Evolutionary conservation across 768 basidiomycete species (phyloP), one percentile per base, ranked within the genome.

Genomic region (Kwoniella botswanensis): DNA sequence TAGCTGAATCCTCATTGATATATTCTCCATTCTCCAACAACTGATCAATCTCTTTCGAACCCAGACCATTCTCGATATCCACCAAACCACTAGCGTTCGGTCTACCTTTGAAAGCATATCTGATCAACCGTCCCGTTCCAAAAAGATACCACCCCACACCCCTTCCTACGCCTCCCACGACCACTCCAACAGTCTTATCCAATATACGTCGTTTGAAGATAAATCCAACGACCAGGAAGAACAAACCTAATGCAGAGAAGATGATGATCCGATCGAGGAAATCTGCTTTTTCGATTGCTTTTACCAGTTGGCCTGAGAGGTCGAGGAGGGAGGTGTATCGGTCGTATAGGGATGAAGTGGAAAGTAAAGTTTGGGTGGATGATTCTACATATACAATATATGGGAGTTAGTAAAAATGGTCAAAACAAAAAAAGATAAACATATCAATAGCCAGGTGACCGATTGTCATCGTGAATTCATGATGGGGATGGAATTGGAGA

Each of bases 191-290:
- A 2, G 92, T 89, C 44, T 89, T 88, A 80, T 96, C 93, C 44
- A 98, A 74, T 58, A 98, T 85, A 17, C 97, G 88, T 68, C 94
- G 90, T 84, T 97, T 93, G 77, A 98, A 78, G 74, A 99, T 91
- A 76, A 92, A 95, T 26, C 91, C 87, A 7, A 94, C 89, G 41
- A 92, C 90, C 18, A 94, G 88, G 69, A 90, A 71, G 85, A 99
- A 99, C 83, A 98, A 92, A 12, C 86, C 80, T 44, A 98, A 88
- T 0, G 89, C 92, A 1, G 89, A 86, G 65, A 94, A 84, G 76
- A 99, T 91, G 71, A 98, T 85, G 35, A 97, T 82, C 6, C 95
- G 91, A 85, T 99, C 97, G 21, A 95, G 86, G 89, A 92, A 91
- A 86, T 98, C 95, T 17, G 94, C 88, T 70, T 91, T 90, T 84